These are phyloP conservation scores for Ramalina intermedia DNA, from an alignment of 495 filamentous ascomycete species.

Conservation along the genomic window DNA sequence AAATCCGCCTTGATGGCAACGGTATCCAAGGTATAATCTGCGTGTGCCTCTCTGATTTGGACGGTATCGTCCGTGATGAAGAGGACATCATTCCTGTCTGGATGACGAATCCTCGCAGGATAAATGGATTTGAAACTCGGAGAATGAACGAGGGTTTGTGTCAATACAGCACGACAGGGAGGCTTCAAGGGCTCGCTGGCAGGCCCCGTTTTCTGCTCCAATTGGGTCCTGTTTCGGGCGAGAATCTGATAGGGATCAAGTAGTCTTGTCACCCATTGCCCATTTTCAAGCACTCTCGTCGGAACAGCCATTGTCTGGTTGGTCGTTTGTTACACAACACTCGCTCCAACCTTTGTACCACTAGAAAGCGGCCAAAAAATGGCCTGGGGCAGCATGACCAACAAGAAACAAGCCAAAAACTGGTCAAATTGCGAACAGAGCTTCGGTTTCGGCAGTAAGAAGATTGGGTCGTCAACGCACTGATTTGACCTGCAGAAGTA, in stretches of 20 bases:
- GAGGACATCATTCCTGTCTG: constrained; percentile 69
- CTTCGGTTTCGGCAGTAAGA: background rate
- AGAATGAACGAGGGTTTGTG: constrained; percentile 61
- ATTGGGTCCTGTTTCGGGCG: constrained; percentile 12
- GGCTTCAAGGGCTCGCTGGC: constrained; percentile 15
- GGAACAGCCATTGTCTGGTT: constrained; percentile 23
- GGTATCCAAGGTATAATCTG: constrained; percentile 52
- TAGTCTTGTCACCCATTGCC: constrained; percentile 42
- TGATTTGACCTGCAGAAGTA: too few species aligned
- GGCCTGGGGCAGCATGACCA: too few species aligned
- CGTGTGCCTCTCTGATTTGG: constrained; percentile 42
- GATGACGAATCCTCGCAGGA: constrained; percentile 59
- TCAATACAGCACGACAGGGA: constrained; percentile 53
- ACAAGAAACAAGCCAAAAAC: background rate
- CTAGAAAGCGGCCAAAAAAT: too few species aligned
- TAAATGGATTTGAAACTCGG: constrained; percentile 65
- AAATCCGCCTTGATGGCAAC: constrained; percentile 63
- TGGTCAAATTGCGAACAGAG: background rate
- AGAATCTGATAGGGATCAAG: constrained; percentile 28
- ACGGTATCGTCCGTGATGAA: constrained; percentile 58
- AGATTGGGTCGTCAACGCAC: too few species aligned
- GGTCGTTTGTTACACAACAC: background rate
- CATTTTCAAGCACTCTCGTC: constrained; percentile 39
- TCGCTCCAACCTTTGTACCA: too few species aligned
- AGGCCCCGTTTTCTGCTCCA: background rate